Conservation (phyloP, 768 basidiomycete species). For the Rhizopogon rudus region DNA sequence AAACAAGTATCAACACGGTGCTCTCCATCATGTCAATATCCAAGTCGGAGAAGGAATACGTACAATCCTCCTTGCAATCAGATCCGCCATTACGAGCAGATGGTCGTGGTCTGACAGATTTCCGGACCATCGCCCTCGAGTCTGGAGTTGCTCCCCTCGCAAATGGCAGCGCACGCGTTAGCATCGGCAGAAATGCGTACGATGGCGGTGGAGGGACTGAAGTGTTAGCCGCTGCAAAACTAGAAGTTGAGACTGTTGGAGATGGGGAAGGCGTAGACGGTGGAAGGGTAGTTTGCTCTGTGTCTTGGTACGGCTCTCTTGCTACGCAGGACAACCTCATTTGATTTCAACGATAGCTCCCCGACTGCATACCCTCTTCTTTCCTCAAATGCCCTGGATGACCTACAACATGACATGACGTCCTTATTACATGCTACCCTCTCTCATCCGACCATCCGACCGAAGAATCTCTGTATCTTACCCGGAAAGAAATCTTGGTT, state of each 20-base stretch:
- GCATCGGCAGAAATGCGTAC: slow-evolving; percentile 54
- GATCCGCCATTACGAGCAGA: slow-evolving; percentile 67
- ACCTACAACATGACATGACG: slow-evolving; percentile 71
- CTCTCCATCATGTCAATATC: slow-evolving; percentile 37
- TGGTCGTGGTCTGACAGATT: slow-evolving; percentile 65
- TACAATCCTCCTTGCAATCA: slow-evolving; percentile 58
- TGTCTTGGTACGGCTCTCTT: slow-evolving; percentile 65
- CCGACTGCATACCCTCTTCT: slow-evolving; percentile 76
- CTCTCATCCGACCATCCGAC: slow-evolving; percentile 61
- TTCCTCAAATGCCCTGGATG: slow-evolving; percentile 60
- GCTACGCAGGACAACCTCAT: slow-evolving; percentile 4
- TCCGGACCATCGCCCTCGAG: slow-evolving; percentile 64
- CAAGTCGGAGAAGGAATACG: slow-evolving; percentile 77
- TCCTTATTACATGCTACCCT: slow-evolving; percentile 59
- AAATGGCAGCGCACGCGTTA: slow-evolving; percentile 77
- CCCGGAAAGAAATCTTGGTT: slow-evolving; percentile 67
- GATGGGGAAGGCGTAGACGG: slow-evolving; percentile 44
- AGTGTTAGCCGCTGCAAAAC: slow-evolving; percentile 69
- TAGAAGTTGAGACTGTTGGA: slow-evolving; percentile 66
- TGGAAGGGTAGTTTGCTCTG: slow-evolving; percentile 61
- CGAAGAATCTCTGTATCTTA: slow-evolving; percentile 57
- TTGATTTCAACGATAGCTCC: slow-evolving; percentile 52
- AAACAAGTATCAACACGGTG: not conserved
- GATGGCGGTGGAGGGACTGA: slow-evolving; percentile 74
- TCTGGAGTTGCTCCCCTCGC: slow-evolving; percentile 77